Evolutionary conservation across 2,329 filamentous ascomycete species (phyloP), one percentile per base, ranked within the genome.

Genomic region (Fusarium acutatum): DNA sequence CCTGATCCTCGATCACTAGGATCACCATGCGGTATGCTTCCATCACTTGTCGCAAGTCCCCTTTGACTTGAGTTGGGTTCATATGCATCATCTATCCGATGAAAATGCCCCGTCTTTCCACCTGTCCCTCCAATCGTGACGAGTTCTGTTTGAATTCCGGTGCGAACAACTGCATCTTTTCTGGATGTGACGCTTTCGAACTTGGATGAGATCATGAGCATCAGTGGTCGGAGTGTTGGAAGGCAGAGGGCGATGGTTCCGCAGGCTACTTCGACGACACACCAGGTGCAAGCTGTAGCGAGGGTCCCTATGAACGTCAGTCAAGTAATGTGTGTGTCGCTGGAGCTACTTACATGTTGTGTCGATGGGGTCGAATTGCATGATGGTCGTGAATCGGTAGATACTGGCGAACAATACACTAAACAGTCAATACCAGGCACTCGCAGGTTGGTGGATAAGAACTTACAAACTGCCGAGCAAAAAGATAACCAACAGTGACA

Each of bases 331-430:
- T n/a, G 38, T n/a, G 11, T 17, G 17, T 14, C 15, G 24, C 6
- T 22, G 1, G 11, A 8, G 15, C 7, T 15, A 7, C 60, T 41
- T 53, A 73, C 71, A 73, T 22, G 71, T 73, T 4, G 71, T 73
- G 9, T 73, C 71, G 0, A 34, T 15, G 0, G 44, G 30, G 3
- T 71, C 40, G 30, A 73, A 74, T 38, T 73, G 67, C 71, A 74
- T 71, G 3, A 73, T 66, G 2, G 71, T 74, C 2, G 71, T 73
- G 7, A 73, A 74, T 20, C 71, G 40, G 46, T 73, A 73, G 7
- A 73, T 73, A 24, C 67, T 71, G 30, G 71, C 71, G 9, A 73
- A 73, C 0, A 73, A 28, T 14, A 73, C 71, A 26, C 71, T 73
- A 5, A 7, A 40, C 2, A 0, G 8, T 40, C 18, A 38, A 13